Base-by-base conservation (phyloP, 2,329 filamentous ascomycete species). In the Stachybotrys elegans region DNA sequence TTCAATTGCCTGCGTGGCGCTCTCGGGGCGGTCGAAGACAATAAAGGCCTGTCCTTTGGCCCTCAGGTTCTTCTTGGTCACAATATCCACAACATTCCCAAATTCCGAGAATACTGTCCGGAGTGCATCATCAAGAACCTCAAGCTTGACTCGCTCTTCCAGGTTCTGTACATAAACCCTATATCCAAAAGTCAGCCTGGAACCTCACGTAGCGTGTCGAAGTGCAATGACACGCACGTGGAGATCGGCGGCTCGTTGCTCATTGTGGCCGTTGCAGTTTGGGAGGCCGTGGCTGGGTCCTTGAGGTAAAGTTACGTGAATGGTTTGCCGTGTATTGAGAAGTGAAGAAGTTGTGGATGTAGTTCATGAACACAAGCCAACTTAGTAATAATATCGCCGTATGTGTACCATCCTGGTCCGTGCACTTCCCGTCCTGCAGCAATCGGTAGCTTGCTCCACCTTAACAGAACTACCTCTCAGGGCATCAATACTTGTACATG, bases 1-100 rank as follows among this genome's bases (percentile, higher is more conserved):
- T 42, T 95, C 88, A 49, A 96, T 86, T 16, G 93, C 92, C 50
- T 81, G 78, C 42, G 78, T 72, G 4, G 91, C 91, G n/a, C 83
- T 80, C 44, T 90, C 86, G n/a, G 84, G 72, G 48, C 74, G 78
- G 56, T 94, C 89, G 62, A 90, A 97, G 37, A 97, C 90, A 40
- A 98, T 71, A 61, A 98, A 98, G 1, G 93, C 93, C 68, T 98
- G 93, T 12, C 93, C 93, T 63, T 94, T 96, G 35, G 89, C 88
- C 63, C 88, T 91, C 22, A 97, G 68, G 64, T 94, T 96, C 51
- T 81, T 88, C 72, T 95, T 95, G 36, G 88, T 88, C 47, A 95
- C 79, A 42, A 95, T 80, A 50, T 95, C 90, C 55, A 95, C 69
- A 48, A 95, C 81, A 45, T 74, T 83, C 51, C 93, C 93, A 66